phyloP scores from a whole-genome alignment of 2,329 filamentous ascomycete species.

The Neonectria hederae region DNA sequence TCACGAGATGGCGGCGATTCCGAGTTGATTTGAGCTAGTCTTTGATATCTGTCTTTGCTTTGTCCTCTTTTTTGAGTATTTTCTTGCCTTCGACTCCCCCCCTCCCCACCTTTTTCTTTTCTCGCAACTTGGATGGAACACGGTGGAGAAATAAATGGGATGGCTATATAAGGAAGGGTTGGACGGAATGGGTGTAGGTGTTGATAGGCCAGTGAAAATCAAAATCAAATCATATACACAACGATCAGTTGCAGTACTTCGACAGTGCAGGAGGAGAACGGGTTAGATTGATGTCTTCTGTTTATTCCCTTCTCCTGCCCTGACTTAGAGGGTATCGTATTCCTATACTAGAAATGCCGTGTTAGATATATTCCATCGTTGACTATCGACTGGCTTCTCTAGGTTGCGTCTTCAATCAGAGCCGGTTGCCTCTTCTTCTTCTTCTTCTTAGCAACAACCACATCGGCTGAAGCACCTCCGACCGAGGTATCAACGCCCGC shows the following conservation, averaged over 20 bases:
- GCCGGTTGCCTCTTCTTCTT: constrained; percentile 55
- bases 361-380: background rate
- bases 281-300: constrained; percentile 18
- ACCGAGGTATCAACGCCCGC: constrained; percentile 29
- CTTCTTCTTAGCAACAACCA: constrained; percentile 57
- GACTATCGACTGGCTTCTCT: background rate
- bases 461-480: constrained; percentile 31
- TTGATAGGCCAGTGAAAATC: constrained; percentile 14
- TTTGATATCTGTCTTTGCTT: constrained; percentile 25
- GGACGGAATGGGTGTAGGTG: constrained; percentile 8
- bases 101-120: no score
- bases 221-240: constrained; percentile 1
- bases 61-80: background rate
- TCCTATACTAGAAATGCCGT: constrained; percentile 12
- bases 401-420: constrained; percentile 42
- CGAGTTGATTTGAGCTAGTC: constrained; percentile 33
- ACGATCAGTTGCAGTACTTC: background rate
- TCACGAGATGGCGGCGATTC: constrained; percentile 40
- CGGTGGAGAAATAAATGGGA: constrained; percentile 12
- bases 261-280: background rate
- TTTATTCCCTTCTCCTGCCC: constrained; percentile 26
- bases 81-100: constrained; percentile 4
- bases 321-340: background rate
- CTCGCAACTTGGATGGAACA: constrained; percentile 4
- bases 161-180: background rate